These are phyloP conservation scores for Astrothelium subdiscretum DNA, from an alignment of 495 filamentous ascomycete genomes.

Conservation along the genomic window DNA sequence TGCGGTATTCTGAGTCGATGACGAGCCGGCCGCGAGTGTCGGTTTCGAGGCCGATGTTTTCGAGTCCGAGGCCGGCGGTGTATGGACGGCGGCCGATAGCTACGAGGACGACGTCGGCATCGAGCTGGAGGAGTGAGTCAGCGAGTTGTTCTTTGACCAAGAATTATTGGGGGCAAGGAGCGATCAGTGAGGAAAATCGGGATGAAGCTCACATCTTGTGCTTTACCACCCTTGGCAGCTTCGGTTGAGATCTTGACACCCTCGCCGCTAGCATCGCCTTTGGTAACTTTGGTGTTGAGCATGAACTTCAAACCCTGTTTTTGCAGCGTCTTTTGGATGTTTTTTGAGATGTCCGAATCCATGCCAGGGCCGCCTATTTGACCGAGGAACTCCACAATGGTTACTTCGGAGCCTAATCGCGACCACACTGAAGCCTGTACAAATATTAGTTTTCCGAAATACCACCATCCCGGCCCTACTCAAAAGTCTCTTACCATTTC, in stretches of 20 bases:
- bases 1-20: conserved; percentile 97
- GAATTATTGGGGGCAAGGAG: conserved; percentile 6
- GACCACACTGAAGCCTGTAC: conserved; percentile 86
- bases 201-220: conserved; percentile 55
- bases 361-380: conserved; percentile 97
- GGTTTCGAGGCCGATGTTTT: conserved; percentile 88
- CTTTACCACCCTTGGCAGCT: conserved; percentile 91
- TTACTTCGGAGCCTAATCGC: conserved; percentile 82
- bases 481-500: conserved; percentile 60
- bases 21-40: conserved; percentile 89
- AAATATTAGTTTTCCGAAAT: conserved; percentile 1
- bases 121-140: conserved; percentile 45
- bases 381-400: conserved; percentile 89
- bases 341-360: conserved; percentile 89
- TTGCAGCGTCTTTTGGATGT: conserved; percentile 77
- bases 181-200: background rate
- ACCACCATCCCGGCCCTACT: background rate
- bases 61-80: conserved; percentile 78
- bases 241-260: conserved; percentile 71
- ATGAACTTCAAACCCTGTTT: conserved; percentile 99
- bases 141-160: too few species aligned
- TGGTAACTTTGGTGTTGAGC: conserved; percentile 85
- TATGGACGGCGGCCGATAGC: conserved; percentile 94
- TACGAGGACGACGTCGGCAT: conserved; percentile 92
- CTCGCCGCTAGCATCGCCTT: conserved; percentile 68